phyloP scores from a whole-genome alignment of 257 asterid genomes.

The Solanum tarapatanum region DNA sequence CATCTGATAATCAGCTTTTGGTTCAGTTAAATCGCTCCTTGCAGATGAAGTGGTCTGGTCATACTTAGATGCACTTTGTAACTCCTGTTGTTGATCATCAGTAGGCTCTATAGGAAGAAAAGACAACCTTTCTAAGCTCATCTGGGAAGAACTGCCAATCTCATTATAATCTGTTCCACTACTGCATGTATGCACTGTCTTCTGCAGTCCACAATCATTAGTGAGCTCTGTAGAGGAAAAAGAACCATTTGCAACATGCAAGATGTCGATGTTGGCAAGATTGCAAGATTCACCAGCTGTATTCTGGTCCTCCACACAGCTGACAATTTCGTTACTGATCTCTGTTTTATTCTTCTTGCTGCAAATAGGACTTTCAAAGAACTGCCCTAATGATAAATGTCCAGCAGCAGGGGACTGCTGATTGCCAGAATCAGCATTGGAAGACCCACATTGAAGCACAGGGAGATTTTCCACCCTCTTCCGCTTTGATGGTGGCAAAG shows the following conservation, averaged over 20 bases:
- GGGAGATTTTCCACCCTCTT: constrained; percentile 16
- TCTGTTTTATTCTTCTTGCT: not conserved
- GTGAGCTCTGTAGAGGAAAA: constrained; percentile 15
- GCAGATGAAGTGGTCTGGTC: constrained; percentile 6
- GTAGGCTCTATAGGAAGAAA: constrained; percentile 6
- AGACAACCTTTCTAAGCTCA: constrained; percentile 13
- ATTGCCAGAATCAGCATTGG: constrained; percentile 6
- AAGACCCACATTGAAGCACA: constrained; percentile 13
- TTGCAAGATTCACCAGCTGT: constrained; percentile 13
- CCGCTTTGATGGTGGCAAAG: constrained; percentile 28
- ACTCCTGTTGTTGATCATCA: constrained; percentile 9
- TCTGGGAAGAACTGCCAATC: constrained; percentile 8
- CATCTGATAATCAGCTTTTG: constrained; percentile 5
- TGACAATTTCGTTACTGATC: constrained; percentile 3
- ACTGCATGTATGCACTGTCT: constrained; percentile 4
- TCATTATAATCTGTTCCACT: not conserved
- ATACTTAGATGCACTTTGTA: constrained; percentile 6
- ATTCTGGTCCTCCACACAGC: constrained; percentile 3
- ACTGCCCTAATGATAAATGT: not conserved
- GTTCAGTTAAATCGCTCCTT: constrained; percentile 5
- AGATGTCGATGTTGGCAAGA: constrained; percentile 3
- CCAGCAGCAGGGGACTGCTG: not conserved
- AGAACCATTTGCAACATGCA: constrained; percentile 8
- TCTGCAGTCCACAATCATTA: constrained; percentile 11
- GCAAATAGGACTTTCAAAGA: constrained; percentile 2